Base-by-base conservation (phyloP, 176 grass and related monocot genomes). In the Dactylis glomerata region DNA sequence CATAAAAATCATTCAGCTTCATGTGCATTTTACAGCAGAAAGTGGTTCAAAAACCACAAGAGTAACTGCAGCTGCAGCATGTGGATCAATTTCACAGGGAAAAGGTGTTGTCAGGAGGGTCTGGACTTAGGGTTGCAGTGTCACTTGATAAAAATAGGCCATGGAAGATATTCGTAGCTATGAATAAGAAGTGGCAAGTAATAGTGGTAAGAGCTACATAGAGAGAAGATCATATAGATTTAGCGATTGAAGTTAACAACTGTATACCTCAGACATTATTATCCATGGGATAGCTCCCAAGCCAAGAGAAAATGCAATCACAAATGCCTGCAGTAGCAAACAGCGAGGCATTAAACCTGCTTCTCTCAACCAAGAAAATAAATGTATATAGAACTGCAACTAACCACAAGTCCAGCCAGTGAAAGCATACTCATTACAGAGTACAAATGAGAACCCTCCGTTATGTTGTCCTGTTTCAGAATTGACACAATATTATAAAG, bases 281-380 rank as follows among this genome's bases (percentile, higher is more conserved):
- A 98, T 91, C 96, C 96, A 99, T 66, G 96, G 96, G 90, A 96
- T 99, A 38, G 96, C 96, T 82, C 96, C 96, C 89, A 99, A 61
- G 40, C 96, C 93, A 92, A 99, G 89, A 76, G 93, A 96, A 79
- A 99, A 96, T 78, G 91, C 75, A 88, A 99, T 66, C 30, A 99
- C 93, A 91, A 85, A 94, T 86, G 81, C 91, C 96, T 99, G 68
- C 56, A 84, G n/a, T 90, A 85, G 17, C 40, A 67, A 73, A 79
- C 73, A 3, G 63, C 1, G 83, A 80, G 16, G 44, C 15, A 14
- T 83, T 54, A 81, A 79, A 80, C 22, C 55, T 75, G 75, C 23
- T 83, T 75, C 13, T 51, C 67, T 44, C 42, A 78, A 75, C 36
- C 19, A 57, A 31, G 17, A 28, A 15, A 23, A 27, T 1, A 26